Percentiles rank a stretch among this genome's conserved stretches.
Conservation (phyloP, 75 land plant genomes). For the Pseudotsuga menziesii region DNA sequence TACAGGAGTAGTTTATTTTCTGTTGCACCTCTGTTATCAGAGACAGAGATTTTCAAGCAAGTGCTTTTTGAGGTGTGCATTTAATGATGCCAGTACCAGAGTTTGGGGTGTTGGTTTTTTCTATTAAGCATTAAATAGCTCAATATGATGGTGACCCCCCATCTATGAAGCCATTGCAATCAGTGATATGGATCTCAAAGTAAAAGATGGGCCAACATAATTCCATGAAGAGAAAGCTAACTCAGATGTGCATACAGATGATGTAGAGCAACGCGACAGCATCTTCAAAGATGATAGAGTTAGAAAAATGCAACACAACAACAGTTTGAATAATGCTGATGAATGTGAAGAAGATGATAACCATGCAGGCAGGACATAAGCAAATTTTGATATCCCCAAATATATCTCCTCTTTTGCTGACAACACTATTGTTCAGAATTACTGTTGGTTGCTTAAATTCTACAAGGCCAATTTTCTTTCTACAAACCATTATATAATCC, state of each 20-base stretch:
- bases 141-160: too few relatives aligned
- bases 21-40: too few relatives aligned
- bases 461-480: constrained; percentile 65
- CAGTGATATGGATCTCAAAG: too few relatives aligned
- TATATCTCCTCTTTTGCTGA: constrained; percentile 64
- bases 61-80: too few relatives aligned
- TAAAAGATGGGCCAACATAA: not conserved
- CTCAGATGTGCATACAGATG: constrained; percentile 6
- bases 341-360: constrained; percentile 35
- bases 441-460: constrained; percentile 91
- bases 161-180: too few relatives aligned
- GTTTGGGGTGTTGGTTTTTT: too few relatives aligned
- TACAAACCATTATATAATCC: constrained; percentile 74
- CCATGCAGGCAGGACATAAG: constrained; percentile 39
- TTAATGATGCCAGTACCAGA: too few relatives aligned
- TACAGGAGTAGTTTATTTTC: too few relatives aligned
- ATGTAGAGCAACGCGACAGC: not conserved
- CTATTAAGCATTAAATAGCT: too few relatives aligned
- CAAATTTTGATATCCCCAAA: constrained; percentile 59
- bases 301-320: not conserved
- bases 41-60: too few relatives aligned
- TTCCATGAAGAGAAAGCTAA: not conserved
- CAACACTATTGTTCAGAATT: constrained; percentile 55
- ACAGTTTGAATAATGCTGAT: not conserved
- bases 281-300: not conserved